These are phyloP conservation scores for Diaporthe caulivora DNA, from an alignment of 2,329 filamentous ascomycete species.

Conservation along the genomic window DNA sequence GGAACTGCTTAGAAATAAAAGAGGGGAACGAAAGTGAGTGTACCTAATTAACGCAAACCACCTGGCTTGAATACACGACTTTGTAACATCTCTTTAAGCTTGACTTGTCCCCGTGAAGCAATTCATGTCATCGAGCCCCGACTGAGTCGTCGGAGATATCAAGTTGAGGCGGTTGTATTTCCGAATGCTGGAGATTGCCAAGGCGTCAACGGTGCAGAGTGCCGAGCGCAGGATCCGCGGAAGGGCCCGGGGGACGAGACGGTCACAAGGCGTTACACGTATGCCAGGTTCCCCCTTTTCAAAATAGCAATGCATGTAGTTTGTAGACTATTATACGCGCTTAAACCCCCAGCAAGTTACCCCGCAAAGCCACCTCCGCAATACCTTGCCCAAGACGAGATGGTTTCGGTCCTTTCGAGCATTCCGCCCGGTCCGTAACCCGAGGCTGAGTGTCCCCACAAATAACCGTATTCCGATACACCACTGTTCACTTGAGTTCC, in stretches of 20 bases:
- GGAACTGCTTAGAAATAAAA: conserved; percentile 46
- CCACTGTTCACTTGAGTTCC: background rate
- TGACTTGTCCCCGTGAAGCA: too few species aligned
- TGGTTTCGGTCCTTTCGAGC: background rate
- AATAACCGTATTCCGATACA: background rate
- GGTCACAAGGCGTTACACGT: background rate
- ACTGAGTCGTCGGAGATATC: background rate
- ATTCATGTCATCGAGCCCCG: background rate
- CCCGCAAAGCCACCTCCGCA: background rate
- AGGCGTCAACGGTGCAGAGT: background rate
- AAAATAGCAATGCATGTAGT: background rate
- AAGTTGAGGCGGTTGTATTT: background rate
- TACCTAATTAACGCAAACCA: too few species aligned
- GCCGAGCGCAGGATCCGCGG: background rate
- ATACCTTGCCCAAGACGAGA: background rate
- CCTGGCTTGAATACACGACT: background rate
- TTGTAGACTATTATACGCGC: too few species aligned
- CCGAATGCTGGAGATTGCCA: background rate
- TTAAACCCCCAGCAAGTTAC: background rate
- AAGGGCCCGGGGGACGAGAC: background rate
- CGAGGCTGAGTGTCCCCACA: background rate
- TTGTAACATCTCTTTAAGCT: background rate
- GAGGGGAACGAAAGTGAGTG: background rate
- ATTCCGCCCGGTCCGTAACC: background rate
- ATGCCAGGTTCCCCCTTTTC: background rate